Conservation (phyloP, 106 monocot species). For the Dioscorea dumetorum region DNA sequence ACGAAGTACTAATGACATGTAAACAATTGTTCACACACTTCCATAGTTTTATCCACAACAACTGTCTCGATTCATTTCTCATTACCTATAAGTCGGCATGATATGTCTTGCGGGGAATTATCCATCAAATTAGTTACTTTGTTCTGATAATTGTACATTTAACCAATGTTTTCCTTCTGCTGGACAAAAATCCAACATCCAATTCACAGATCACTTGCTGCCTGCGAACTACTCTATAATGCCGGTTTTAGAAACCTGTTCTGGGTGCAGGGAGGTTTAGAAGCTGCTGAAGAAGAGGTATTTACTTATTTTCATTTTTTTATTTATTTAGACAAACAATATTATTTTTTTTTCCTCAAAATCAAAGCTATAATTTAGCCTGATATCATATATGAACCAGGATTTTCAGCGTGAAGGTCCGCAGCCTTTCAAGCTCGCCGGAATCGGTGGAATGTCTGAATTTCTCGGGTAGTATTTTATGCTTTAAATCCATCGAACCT, state of each 20-base stretch:
- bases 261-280: constrained; percentile 98
- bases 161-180: too few species aligned
- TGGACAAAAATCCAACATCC: too few species aligned
- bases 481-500: background rate
- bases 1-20: too few species aligned
- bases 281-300: constrained; percentile 98
- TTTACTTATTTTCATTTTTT: background rate
- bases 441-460: constrained; percentile 91
- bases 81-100: too few species aligned
- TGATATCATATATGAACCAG: constrained; percentile 31
- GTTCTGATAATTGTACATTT: too few species aligned
- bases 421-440: constrained; percentile 87
- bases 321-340: background rate
- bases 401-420: constrained; percentile 87
- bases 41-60: too few species aligned
- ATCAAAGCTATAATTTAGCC: background rate
- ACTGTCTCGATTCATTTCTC: too few species aligned
- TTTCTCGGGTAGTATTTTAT: constrained; percentile 68
- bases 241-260: constrained; percentile 82
- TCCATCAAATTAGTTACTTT: too few species aligned
- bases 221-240: constrained; percentile 82
- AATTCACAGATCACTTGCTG: constrained; percentile 82
- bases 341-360: background rate
- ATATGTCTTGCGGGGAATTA: too few species aligned
- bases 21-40: too few species aligned